Evolutionary conservation across 352 stramenopile species (phyloP).

Genomic region (Pythium inflatum): DNA sequence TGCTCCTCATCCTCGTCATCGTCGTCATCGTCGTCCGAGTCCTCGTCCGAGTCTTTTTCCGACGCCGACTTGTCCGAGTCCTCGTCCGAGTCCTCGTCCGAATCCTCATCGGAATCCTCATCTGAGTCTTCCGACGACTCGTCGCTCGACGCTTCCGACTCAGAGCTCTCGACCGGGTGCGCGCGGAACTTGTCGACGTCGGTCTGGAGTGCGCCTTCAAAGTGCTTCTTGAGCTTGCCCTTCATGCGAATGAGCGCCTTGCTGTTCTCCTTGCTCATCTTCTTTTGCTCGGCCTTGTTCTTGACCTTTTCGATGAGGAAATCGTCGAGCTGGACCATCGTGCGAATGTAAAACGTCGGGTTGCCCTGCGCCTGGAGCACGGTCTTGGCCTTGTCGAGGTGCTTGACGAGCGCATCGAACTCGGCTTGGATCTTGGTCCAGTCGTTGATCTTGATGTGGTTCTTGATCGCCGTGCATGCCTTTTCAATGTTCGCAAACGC

Average conservation of each 20-base stretch:
- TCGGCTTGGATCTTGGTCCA: slow-evolving; percentile 95
- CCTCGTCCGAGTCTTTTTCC: slow-evolving; percentile 39
- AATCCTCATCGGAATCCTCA: slow-evolving; percentile 40
- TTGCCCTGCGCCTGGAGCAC: slow-evolving; percentile 83
- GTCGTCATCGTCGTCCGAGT: slow-evolving; percentile 39
- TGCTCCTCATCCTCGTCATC: slow-evolving; percentile 36
- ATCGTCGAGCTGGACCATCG: slow-evolving; percentile 95
- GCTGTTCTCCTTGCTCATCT: slow-evolving; percentile 96
- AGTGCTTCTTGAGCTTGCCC: slow-evolving; percentile 96
- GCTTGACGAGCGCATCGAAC: slow-evolving; percentile 95
- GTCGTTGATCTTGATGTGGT: slow-evolving; percentile 96
- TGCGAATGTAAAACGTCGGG: slow-evolving; percentile 92
- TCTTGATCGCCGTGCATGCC: slow-evolving; percentile 73
- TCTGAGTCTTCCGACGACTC: slow-evolving; percentile 39
- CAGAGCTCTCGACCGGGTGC: slow-evolving; percentile 85
- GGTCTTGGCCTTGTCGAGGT: slow-evolving; percentile 90
- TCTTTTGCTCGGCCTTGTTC: slow-evolving; percentile 97
- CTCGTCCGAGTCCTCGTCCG: slow-evolving; percentile 38
- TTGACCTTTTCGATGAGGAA: slow-evolving; percentile 90
- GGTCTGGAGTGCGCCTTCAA: slow-evolving; percentile 85
- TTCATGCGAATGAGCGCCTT: slow-evolving; percentile 98
- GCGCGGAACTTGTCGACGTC: slow-evolving; percentile 92
- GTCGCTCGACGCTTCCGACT: slow-evolving; percentile 54
- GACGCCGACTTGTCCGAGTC: slow-evolving; percentile 34
- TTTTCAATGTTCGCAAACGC: slow-evolving; percentile 56